Percentiles rank a stretch among this genome's conserved stretches.
phyloP scores from a whole-genome alignment of 2,329 filamentous ascomycete genomes.

The Trichoderma semiorbis region DNA sequence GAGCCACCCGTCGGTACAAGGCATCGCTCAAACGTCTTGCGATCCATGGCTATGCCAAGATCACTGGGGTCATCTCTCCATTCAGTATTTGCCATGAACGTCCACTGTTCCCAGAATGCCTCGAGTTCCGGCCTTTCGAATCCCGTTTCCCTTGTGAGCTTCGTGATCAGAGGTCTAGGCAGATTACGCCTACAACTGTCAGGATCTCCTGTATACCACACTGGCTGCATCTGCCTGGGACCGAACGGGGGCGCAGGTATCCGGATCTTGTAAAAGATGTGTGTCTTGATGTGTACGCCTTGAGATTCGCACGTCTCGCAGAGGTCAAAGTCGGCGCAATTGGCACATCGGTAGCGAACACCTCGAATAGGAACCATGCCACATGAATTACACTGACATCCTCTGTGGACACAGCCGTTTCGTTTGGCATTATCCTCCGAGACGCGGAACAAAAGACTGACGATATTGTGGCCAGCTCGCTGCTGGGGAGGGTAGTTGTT shows the following conservation, averaged over 20 bases:
- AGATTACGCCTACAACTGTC: conserved; percentile 65
- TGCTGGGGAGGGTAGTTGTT: conserved; percentile 39
- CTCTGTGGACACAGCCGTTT: conserved; percentile 87
- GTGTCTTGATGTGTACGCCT: conserved; percentile 76
- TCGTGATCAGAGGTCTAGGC: conserved; percentile 63
- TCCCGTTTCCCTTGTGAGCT: conserved; percentile 66
- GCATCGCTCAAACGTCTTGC: conserved; percentile 87
- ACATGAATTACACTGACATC: conserved; percentile 88
- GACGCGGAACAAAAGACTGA: conserved; percentile 83
- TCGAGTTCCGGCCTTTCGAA: conserved; percentile 87
- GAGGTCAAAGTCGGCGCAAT: conserved; percentile 93
- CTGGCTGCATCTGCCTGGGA: conserved; percentile 72
- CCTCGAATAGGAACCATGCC: conserved; percentile 85
- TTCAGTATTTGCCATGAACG: conserved; percentile 82
- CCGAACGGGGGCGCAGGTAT: conserved; percentile 84
- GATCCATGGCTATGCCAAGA: conserved; percentile 80
- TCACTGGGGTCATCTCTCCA: conserved; percentile 78
- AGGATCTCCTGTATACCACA: conserved; percentile 87
- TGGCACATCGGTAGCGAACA: conserved; percentile 88
- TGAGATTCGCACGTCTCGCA: conserved; percentile 89
- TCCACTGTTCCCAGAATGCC: conserved; percentile 95
- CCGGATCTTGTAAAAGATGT: conserved; percentile 94
- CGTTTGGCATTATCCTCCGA: conserved; percentile 87
- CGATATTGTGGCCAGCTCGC: conserved; percentile 71
- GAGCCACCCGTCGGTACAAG: conserved; percentile 82